These are phyloP conservation scores for Agrocybe chaxingu DNA, from an alignment of 768 basidiomycete species.

Conservation along the genomic window DNA sequence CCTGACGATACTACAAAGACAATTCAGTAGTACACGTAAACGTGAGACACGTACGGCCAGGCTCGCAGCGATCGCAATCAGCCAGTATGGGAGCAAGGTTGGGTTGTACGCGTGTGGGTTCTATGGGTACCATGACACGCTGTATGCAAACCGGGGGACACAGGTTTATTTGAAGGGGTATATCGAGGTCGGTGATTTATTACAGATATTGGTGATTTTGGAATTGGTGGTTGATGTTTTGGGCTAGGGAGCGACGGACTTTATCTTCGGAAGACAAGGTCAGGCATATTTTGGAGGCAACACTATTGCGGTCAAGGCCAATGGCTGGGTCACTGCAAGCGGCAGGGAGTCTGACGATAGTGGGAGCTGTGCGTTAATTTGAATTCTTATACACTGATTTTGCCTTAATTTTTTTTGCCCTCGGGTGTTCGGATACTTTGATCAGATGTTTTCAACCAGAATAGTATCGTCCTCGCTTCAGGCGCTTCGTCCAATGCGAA, in stretches of 20 bases:
- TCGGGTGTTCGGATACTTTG: background rate
- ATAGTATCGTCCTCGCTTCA: slow-evolving; percentile 39
- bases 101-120: slow-evolving; percentile 45
- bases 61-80: slow-evolving; percentile 48
- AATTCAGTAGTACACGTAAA: no score
- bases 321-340: slow-evolving; percentile 46
- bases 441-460: slow-evolving; percentile 40
- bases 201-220: background rate
- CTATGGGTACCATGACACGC: slow-evolving; percentile 46
- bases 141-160: slow-evolving; percentile 42
- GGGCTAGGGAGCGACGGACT: slow-evolving; percentile 44
- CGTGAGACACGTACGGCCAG: slow-evolving; percentile 43
- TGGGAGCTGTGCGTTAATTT: slow-evolving; percentile 38
- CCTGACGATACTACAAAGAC: no score
- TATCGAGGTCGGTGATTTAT: slow-evolving; percentile 34
- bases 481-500: slow-evolving; percentile 33
- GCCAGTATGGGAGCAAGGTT: slow-evolving; percentile 43
- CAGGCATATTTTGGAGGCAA: slow-evolving; percentile 47
- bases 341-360: slow-evolving; percentile 42
- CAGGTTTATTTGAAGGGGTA: slow-evolving; percentile 46
- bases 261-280: slow-evolving; percentile 45
- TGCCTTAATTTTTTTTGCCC: background rate
- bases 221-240: background rate
- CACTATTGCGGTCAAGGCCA: slow-evolving; percentile 40
- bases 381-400: background rate